Evolutionary conservation across 768 basidiomycete genomes (phyloP).

Genomic region (Boletus rubroflammeus): DNA sequence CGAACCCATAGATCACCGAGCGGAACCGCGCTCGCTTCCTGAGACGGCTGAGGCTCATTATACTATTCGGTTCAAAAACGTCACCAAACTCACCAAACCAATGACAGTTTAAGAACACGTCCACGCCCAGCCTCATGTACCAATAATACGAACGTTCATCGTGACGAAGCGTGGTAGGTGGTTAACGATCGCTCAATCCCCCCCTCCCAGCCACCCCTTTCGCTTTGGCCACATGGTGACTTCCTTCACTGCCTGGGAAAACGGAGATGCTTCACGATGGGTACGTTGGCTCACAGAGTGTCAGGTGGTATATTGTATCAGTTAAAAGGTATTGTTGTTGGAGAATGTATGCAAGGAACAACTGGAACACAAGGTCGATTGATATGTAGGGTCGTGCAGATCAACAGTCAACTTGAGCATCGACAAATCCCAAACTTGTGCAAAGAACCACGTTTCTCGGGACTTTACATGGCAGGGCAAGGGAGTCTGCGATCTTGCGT

Average conservation of each 20-base stretch:
- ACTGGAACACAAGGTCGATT: background rate
- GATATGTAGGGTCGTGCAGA: background rate
- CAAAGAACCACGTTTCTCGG: background rate
- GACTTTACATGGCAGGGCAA: background rate
- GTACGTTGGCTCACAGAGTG: background rate
- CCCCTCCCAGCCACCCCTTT: background rate
- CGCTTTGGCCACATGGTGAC: background rate
- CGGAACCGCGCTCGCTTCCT: background rate
- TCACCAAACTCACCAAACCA: background rate
- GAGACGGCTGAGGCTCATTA: too few species aligned
- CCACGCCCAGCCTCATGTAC: background rate
- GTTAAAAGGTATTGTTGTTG: too few species aligned
- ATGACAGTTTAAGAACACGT: background rate
- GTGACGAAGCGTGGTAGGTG: background rate
- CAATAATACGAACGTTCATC: background rate
- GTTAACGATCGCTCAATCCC: background rate
- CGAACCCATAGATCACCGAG: background rate
- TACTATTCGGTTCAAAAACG: too few species aligned
- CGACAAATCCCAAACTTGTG: background rate
- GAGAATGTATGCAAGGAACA: background rate
- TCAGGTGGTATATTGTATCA: background rate
- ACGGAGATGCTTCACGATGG: background rate
- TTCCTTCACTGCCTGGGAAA: background rate
- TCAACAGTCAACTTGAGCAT: background rate
- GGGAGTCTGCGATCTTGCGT: background rate